Evolutionary conservation across 805 yeast species (phyloP).

Genomic region (Wickerhamiella nectarea): DNA sequence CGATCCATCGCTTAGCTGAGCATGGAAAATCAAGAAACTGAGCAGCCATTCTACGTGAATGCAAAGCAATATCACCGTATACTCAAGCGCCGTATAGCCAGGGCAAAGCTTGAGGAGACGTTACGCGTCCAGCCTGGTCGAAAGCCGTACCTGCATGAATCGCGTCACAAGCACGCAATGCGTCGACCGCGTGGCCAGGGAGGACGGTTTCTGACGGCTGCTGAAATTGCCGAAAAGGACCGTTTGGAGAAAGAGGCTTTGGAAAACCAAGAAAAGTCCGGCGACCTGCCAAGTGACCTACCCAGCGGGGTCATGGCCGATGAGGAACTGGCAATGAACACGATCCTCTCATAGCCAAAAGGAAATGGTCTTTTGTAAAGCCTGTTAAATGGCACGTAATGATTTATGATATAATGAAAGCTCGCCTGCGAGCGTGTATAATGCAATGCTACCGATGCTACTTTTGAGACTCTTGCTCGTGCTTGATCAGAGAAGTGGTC

Average conservation of each 20-base stretch:
- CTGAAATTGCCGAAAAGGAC: constrained; percentile 53
- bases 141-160: constrained; percentile 88
- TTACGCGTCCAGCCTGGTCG: constrained; percentile 79
- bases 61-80: constrained; percentile 97
- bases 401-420: too few relatives aligned
- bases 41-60: constrained; percentile 93
- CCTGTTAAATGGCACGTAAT: too few relatives aligned
- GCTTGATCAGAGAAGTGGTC: too few relatives aligned
- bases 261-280: not conserved
- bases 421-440: too few relatives aligned
- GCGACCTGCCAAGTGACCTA: constrained; percentile 1
- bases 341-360: not conserved
- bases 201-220: constrained; percentile 91
- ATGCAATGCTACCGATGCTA: too few relatives aligned
- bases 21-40: constrained; percentile 27
- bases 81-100: constrained; percentile 78
- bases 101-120: constrained; percentile 84
- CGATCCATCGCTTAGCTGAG: not conserved
- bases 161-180: constrained; percentile 98
- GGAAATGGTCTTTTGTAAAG: too few relatives aligned
- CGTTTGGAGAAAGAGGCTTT: constrained; percentile 23
- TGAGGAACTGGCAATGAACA: not conserved
- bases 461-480: too few relatives aligned
- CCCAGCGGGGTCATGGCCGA: constrained; percentile 8
- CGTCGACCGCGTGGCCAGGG: constrained; percentile 98